phyloP scores from a whole-genome alignment of 2,329 filamentous ascomycete species.

The Chalaropsis thielavioides region DNA sequence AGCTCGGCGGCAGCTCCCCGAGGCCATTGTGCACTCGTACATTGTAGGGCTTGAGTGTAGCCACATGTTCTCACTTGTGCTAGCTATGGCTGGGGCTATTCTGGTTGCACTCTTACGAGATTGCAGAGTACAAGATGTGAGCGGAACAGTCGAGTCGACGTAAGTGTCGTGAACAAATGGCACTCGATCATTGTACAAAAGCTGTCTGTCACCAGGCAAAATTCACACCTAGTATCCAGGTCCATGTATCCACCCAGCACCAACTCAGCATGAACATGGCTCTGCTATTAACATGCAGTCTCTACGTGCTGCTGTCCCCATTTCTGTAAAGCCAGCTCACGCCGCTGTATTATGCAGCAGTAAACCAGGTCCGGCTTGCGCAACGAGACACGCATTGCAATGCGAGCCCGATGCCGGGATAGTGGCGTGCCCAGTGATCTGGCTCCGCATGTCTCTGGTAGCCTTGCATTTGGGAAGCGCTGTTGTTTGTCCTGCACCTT shows the following conservation, averaged over 20 bases:
- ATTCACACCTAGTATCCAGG: background rate
- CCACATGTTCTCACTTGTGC: constrained; percentile 25
- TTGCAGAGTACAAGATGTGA: constrained; percentile 19
- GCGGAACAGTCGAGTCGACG: background rate
- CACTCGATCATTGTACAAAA: background rate
- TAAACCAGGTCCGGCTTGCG: background rate
- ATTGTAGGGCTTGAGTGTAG: constrained; percentile 26
- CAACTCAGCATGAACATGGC: background rate
- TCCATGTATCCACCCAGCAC: background rate
- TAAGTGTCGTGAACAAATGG: background rate
- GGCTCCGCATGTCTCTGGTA: background rate
- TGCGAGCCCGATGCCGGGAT: background rate
- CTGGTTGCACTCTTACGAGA: constrained; percentile 23
- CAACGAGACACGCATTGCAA: background rate
- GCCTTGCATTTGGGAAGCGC: background rate
- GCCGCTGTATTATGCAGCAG: background rate
- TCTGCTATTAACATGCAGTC: background rate
- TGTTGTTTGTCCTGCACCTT: background rate
- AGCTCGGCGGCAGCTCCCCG: constrained; percentile 20
- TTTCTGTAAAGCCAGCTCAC: background rate
- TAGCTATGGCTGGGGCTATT: constrained; percentile 21
- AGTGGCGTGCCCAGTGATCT: background rate
- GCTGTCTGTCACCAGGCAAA: background rate
- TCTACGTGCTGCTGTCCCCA: background rate
- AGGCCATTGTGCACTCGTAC: constrained; percentile 25